Evolutionary conservation across 257 asterid species (phyloP).

Genomic region (Nicotiana undulata): DNA sequence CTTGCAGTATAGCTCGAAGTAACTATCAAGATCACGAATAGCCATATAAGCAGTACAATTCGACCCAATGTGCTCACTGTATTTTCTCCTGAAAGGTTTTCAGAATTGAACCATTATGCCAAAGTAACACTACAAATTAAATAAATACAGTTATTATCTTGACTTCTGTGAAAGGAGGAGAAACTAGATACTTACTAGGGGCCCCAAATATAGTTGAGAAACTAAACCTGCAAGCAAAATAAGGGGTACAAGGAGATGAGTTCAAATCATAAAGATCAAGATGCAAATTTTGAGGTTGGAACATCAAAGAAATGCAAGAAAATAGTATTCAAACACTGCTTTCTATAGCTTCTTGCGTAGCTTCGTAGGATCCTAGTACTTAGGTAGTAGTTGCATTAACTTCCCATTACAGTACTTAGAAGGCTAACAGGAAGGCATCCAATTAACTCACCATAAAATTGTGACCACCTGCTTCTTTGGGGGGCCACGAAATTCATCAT

Average conservation of each 20-base stretch:
- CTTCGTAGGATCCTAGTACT: neutral
- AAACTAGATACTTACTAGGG: conserved; percentile 48
- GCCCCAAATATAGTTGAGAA: conserved; percentile 74
- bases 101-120: neutral
- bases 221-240: conserved; percentile 65
- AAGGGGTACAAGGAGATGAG: neutral
- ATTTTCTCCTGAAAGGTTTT: conserved; percentile 55
- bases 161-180: neutral
- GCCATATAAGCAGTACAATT: conserved; percentile 69
- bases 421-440: neutral
- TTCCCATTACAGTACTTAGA: neutral
- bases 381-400: neutral
- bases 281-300: neutral
- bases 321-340: neutral
- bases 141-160: neutral
- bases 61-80: conserved; percentile 66
- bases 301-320: neutral
- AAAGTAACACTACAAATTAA: neutral
- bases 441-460: conserved; percentile 51
- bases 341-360: neutral
- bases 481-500: conserved; percentile 80
- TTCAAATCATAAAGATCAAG: neutral
- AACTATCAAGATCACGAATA: conserved; percentile 64
- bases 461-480: conserved; percentile 66
- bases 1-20: conserved; percentile 79